Percentiles rank a stretch among this genome's conserved stretches.
Conservation (phyloP, 176 grass and related monocot genomes). For the Panicum miliaceum region DNA sequence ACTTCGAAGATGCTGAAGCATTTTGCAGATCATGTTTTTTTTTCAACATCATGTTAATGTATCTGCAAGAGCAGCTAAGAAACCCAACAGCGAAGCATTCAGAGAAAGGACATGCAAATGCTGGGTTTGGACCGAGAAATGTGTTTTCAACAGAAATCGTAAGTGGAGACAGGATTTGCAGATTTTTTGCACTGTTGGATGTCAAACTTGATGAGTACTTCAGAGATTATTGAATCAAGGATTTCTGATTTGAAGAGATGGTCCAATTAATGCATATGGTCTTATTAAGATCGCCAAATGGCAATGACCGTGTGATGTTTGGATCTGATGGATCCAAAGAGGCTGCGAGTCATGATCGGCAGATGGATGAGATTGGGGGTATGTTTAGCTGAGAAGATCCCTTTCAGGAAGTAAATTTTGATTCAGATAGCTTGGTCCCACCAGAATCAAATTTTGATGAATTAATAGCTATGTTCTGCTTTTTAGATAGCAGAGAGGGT, state of each 20-base stretch:
- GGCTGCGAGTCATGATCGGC: background rate
- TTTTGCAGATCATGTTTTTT: background rate
- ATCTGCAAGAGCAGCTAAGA: background rate
- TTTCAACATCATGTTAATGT: background rate
- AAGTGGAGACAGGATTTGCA: background rate
- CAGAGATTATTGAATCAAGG: background rate
- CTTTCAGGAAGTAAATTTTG: background rate
- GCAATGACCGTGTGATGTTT: background rate
- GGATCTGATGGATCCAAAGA: background rate
- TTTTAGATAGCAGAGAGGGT: background rate
- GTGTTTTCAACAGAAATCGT: background rate
- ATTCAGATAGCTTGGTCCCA: background rate
- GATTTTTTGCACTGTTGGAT: background rate
- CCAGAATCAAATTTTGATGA: background rate
- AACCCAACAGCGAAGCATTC: background rate
- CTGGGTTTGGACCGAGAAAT: background rate
- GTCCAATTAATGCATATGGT: background rate
- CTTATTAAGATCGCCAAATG: background rate
- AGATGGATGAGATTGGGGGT: background rate
- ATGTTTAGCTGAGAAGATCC: background rate
- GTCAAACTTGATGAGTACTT: background rate
- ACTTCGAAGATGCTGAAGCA: conserved; percentile 5
- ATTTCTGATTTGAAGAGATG: background rate
- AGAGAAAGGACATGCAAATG: conserved; percentile 19
- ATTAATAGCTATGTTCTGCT: background rate